These are phyloP conservation scores for Ascochyta viciae-villosae DNA, from an alignment of 2,329 filamentous ascomycete species.

Conservation along the genomic window DNA sequence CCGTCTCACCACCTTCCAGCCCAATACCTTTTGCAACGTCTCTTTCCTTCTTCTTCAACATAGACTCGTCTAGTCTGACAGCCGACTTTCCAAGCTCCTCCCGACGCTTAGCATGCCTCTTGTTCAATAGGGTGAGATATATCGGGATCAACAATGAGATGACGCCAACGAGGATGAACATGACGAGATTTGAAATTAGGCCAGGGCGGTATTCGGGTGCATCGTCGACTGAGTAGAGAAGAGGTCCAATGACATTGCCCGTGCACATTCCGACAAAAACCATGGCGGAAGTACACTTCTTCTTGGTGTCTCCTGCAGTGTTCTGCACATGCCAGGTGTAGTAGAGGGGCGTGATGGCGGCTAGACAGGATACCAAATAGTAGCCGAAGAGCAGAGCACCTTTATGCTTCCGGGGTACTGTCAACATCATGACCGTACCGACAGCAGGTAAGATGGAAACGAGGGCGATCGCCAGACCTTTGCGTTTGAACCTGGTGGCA, in stretches of 20 bases:
- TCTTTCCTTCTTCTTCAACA: constrained; percentile 38
- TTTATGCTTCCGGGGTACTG: constrained; percentile 56
- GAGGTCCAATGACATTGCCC: constrained; percentile 48
- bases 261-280: constrained; percentile 49
- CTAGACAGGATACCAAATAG: constrained; percentile 55
- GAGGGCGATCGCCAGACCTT: constrained; percentile 59
- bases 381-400: constrained; percentile 60
- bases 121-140: constrained; percentile 43
- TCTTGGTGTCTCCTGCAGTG: constrained; percentile 57
- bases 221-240: constrained; percentile 44
- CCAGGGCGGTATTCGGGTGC: constrained; percentile 46
- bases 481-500: constrained; percentile 58
- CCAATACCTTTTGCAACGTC: constrained; percentile 19
- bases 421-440: constrained; percentile 60
- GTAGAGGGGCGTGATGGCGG: constrained; percentile 46
- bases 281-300: constrained; percentile 46
- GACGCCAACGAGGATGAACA: constrained; percentile 42
- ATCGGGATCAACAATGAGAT: constrained; percentile 40
- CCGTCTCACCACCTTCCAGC: constrained; percentile 12
- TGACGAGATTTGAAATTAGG: constrained; percentile 43
- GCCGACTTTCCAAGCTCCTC: constrained; percentile 41
- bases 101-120: constrained; percentile 39
- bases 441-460: constrained; percentile 61
- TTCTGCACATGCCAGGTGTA: constrained; percentile 53
- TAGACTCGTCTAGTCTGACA: constrained; percentile 41